These are phyloP conservation scores for Fusarium lateritium DNA, from an alignment of 2,329 filamentous ascomycete species.

Conservation along the genomic window DNA sequence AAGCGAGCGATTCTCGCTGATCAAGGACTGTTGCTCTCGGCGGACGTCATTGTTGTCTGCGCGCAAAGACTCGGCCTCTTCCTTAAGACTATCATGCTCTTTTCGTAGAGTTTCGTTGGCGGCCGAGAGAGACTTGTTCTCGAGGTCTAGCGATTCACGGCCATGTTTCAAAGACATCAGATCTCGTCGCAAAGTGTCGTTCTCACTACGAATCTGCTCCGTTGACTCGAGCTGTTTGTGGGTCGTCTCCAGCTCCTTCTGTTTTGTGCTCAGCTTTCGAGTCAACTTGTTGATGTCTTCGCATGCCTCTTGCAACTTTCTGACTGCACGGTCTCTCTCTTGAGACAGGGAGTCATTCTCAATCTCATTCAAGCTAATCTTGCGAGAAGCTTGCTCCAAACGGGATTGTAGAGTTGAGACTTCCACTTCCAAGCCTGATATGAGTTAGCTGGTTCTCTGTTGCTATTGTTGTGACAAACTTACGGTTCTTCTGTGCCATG, in stretches of 20 bases:
- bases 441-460: conserved; percentile 11
- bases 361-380: conserved; percentile 73
- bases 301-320: conserved; percentile 73
- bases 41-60: conserved; percentile 59
- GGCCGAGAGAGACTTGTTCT: conserved; percentile 59
- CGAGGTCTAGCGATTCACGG: conserved; percentile 55
- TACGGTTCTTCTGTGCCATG: conserved; percentile 69
- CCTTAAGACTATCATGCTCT: conserved; percentile 55
- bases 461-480: conserved; percentile 50
- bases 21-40: conserved; percentile 60
- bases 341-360: conserved; percentile 73
- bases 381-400: conserved; percentile 74
- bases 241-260: conserved; percentile 60
- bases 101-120: conserved; percentile 58
- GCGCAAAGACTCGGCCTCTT: conserved; percentile 60
- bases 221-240: conserved; percentile 60
- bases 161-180: conserved; percentile 58
- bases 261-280: conserved; percentile 58
- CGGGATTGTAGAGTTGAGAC: conserved; percentile 72
- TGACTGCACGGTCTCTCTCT: conserved; percentile 76
- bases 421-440: conserved; percentile 69
- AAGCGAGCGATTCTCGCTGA: conserved; percentile 62
- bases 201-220: conserved; percentile 57
- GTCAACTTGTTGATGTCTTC: conserved; percentile 68
- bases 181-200: conserved; percentile 60